Base-by-base conservation (phyloP, 305 asterid genomes). In the Fraxinus baroniana region DNA sequence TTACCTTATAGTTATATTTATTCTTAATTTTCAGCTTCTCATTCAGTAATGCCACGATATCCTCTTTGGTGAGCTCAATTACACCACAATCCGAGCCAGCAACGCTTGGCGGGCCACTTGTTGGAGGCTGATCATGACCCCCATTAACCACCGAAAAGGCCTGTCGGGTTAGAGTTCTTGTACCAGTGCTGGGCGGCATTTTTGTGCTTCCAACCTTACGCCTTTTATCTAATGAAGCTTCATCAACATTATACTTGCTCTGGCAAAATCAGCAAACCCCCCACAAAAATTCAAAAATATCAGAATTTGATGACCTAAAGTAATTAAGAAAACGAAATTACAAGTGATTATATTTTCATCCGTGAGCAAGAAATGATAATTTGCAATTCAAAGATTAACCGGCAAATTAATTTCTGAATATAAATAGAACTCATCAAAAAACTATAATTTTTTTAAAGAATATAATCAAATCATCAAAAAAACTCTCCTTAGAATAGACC, bases 111-210 rank as follows among this genome's bases (percentile, higher is more conserved):
- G 95, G 97, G 71, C 91, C 96, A 85, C 89, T 88, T 2, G 84
- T 78, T 0, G 85, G 91, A 68, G 91, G 90, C 87, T 82, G 93
- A 89, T 95, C 97, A 87, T 89, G 98, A 75, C 93, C 87, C 46
- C 93, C 97, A 83, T 95, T 97, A 4, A 96, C 92, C 74, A 92
- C 94, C 4, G 95, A 82, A 83, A 97, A 88, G 18, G 97, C 99
- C 78, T 91, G 97, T 75, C 98, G 87, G 39, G 84, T 83, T 44
- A 87, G 87, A 2, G 86, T 52, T 79, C 94, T 87, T 18, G 91
- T 55, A 79, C 86, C 87, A 20, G 87, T 77, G 62, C 79, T 86
- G 28, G 94, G 90, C 17, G 93, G 91, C 95, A 94, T 91, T 86
- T 85, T 92, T 12, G 90, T 52, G 79, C 71, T 87, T 60, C 87